Base-by-base conservation (phyloP, 2,329 filamentous ascomycete species). In the Fusarium vanettenii region DNA sequence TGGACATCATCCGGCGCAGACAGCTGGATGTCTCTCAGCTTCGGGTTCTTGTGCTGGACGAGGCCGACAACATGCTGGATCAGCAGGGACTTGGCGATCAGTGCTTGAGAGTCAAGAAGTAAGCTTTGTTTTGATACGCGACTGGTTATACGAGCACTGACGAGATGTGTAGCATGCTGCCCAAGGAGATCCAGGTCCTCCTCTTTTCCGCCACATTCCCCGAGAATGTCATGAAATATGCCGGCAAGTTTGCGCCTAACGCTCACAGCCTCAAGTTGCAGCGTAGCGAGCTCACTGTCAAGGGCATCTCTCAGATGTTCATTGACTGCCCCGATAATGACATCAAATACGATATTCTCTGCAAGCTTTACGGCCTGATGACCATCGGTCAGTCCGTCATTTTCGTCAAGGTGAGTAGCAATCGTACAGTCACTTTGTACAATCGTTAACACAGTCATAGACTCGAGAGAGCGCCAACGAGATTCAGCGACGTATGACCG, bases 21-120 rank as follows among this genome's bases (percentile, higher is more conserved):
- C 89, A 94, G 80, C 89, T 99, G 74, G 91, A 97, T 77, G 84
- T 91, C 0, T 90, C 89, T 20, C 85, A 91, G 67, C 87, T 99
- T 76, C 94, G 92, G 82, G 90, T 97, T 10, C 89, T 99, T 71
- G 96, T 98, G 66, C 89, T 99, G 63, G 97, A 99, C 80, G 97
- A 99, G 86, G 97, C 97, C 67, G 97, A 99, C 86, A 98, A 98
- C 86, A 99, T 99, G 97, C 87, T 99, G 70, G 97, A 98, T 81
- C 93, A 96, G 84, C 95, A 98, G 84, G 96, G 97, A 61, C 88
- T 99, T 65, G 97, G 97, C 62, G 97, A 98, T 69, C 97, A 99
- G 85, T 98, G 96, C 84, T 90, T 95, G 78, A 92, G 95, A 76
- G 94, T 98, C 78, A 98, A 97, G 87, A 84, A 85, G 94, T 97